Conservation (phyloP, 768 basidiomycete species). For the Boletus pseudo-olivaceus region DNA sequence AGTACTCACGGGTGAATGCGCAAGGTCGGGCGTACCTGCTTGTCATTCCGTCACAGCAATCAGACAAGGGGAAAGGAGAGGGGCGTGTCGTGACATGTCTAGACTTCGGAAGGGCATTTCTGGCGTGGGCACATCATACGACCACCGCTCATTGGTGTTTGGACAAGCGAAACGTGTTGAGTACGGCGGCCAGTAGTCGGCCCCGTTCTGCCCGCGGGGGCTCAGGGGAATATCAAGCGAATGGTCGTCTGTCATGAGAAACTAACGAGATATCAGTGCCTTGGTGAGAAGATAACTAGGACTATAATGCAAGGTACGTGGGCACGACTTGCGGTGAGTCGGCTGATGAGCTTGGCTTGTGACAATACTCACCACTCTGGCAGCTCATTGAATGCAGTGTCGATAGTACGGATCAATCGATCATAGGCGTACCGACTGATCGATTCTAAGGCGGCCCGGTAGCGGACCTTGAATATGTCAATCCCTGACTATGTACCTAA, state of each 20-base stretch:
- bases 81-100: background rate
- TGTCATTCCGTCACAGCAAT: background rate
- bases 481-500: no score
- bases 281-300: background rate
- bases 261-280: background rate
- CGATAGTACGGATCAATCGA: no score
- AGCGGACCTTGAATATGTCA: no score
- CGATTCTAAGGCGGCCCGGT: no score
- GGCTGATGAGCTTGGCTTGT: no score
- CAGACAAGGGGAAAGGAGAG: background rate
- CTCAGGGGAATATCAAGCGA: background rate
- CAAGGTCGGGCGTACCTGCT: background rate
- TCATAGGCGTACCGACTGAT: no score
- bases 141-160: background rate
- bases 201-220: background rate
- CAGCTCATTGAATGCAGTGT: no score
- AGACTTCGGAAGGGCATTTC: background rate
- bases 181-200: no score
- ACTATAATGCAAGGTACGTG: background rate
- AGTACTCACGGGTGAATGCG: background rate
- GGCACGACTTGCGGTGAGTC: slow-evolving; percentile 23
- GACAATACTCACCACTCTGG: no score
- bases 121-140: background rate
- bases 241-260: background rate
- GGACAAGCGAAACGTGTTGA: background rate